phyloP scores from a whole-genome alignment of 257 asterid genomes.

The Solanum medicagineum region DNA sequence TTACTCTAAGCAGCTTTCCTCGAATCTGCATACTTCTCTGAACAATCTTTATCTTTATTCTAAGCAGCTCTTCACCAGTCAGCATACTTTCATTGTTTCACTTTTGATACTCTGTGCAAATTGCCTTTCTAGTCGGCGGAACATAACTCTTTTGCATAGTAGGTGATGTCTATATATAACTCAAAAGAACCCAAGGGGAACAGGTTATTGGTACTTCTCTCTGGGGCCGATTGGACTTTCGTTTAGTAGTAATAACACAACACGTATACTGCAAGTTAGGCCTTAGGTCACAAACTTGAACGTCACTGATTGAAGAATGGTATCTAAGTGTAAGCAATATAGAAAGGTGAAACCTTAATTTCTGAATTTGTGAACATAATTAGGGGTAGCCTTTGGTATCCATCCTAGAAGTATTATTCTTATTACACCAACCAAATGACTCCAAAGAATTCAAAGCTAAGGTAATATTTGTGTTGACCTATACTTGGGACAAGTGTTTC shows the following conservation, averaged over 20 bases:
- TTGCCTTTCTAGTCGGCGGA: neutral
- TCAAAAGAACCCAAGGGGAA: neutral
- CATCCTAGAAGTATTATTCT: neutral
- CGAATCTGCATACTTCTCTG: neutral
- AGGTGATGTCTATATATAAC: neutral
- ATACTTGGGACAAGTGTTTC: neutral
- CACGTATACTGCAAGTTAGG: neutral
- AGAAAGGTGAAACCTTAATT: neutral
- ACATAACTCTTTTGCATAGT: neutral
- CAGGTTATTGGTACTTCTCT: neutral
- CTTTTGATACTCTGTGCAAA: neutral
- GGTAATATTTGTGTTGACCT: neutral
- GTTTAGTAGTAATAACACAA: neutral
- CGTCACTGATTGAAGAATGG: neutral
- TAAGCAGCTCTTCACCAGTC: neutral
- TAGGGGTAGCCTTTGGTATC: neutral
- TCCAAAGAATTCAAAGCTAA: neutral
- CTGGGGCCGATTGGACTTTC: neutral
- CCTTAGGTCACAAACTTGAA: neutral
- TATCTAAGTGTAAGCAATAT: neutral
- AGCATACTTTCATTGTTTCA: neutral
- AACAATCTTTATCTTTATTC: neutral
- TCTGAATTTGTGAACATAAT: neutral
- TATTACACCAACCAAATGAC: neutral
- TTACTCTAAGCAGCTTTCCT: neutral